Evolutionary conservation across 805 yeast genomes (phyloP), one percentile per base, ranked within the genome.

Genomic region (Wickerhamomyces canadensis): DNA sequence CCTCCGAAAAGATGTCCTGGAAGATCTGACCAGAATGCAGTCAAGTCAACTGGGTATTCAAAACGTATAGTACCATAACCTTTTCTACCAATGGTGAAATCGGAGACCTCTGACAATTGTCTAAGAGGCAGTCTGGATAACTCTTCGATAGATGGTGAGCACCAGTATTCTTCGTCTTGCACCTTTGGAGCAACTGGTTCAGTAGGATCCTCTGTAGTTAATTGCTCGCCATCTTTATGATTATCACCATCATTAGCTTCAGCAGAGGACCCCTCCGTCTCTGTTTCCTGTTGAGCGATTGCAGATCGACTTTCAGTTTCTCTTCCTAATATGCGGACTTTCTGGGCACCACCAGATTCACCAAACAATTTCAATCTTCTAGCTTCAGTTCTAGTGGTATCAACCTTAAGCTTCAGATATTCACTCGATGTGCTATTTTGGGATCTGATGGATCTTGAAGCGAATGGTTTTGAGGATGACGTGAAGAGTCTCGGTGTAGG

Each of bases 51-150:
- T 6, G 87, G 84, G 30, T 59, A 65, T 27, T 68, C 67, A 49
- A 79, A 84, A 5, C 80, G 73, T 33, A 84, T 74, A 45, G 78
- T 81, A 19, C 93, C 93, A 52, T 59, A 71, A 0, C 82, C 81
- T 36, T 64, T 65, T 47, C 89, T 72, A 2, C 93, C 93, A 40
- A 79, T 69, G 6, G 79, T 72, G 49, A 84, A 84, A 48, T 78
- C 73, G 16, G 79, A 72, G 14, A 84, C 74, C 19, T 66, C 65
- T 1, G 74, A 46, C 16, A 84, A 65, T 32, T 77, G 74, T 26
- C 71, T 65, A 3, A 60, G 41, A 0, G 80, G 54, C 37, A 74
- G 47, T 7, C 54, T 44, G 0, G 68, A 44, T 3, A 84, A 61
- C 22, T 72, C 75, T 3, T 61, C 62, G 13, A 80, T 60, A 0